Conservation (phyloP, 108 stramenopile species). For the Nitzschia palea region DNA sequence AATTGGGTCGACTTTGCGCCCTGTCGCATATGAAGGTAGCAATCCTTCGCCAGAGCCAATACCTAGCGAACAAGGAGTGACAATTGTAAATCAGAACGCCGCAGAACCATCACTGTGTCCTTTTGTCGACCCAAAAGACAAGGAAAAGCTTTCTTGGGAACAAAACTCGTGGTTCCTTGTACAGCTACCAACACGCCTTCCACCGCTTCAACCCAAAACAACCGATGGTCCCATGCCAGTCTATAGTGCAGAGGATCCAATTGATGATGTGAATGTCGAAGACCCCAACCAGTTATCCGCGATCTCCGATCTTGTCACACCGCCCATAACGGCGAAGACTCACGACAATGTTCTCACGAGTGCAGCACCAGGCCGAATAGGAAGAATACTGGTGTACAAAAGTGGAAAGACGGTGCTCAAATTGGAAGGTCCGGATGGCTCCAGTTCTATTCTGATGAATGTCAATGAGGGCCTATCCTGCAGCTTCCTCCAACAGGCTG, state of each 20-base stretch:
- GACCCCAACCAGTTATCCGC: constrained; percentile 3
- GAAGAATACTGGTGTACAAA: constrained; percentile 73
- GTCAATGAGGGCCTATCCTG: constrained; percentile 80
- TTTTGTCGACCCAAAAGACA: constrained; percentile 11
- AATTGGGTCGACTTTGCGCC: neutral
- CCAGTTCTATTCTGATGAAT: constrained; percentile 68
- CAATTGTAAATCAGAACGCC: neutral
- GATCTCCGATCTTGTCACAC: constrained; percentile 38
- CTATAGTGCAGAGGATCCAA: constrained; percentile 6
- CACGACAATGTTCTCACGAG: constrained; percentile 72
- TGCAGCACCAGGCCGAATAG: constrained; percentile 63
- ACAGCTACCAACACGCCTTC: constrained; percentile 61
- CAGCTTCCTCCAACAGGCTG: constrained; percentile 83
- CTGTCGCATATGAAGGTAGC: neutral
- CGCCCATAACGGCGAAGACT: constrained; percentile 24
- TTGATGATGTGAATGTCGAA: neutral
- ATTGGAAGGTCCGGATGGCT: constrained; percentile 54
- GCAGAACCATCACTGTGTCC: constrained; percentile 5
- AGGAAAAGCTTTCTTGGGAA: constrained; percentile 18
- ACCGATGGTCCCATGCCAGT: constrained; percentile 4
- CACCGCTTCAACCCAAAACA: constrained; percentile 27
- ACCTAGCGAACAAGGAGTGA: neutral
- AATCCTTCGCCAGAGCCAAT: neutral
- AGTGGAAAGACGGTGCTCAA: constrained; percentile 82
- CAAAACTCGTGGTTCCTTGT: constrained; percentile 57